Percentiles rank a stretch among this genome's conserved stretches.
phyloP scores from a whole-genome alignment of 2,329 filamentous ascomycete species.

The Anisogramma anomala region DNA sequence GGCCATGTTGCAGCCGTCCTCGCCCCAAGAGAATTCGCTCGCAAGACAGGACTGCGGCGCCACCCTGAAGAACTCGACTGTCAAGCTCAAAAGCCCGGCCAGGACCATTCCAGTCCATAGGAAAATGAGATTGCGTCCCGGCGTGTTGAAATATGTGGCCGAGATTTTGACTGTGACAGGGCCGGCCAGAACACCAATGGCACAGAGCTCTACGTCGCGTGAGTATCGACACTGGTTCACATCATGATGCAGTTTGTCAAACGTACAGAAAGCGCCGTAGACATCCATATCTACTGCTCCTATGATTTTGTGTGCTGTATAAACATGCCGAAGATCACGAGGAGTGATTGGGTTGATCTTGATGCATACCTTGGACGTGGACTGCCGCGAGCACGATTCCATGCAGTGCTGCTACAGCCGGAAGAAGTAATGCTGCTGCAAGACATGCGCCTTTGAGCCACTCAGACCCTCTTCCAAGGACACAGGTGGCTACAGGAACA shows the following conservation, averaged over 20 bases:
- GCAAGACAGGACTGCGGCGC: slow-evolving; percentile 30
- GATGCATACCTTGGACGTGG: slow-evolving; percentile 43
- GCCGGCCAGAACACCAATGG: slow-evolving; percentile 53
- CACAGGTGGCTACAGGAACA: slow-evolving; percentile 49
- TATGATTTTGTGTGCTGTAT: slow-evolving; percentile 18
- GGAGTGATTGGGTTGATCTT: neutral
- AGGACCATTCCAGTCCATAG: slow-evolving; percentile 52
- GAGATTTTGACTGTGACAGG: slow-evolving; percentile 51
- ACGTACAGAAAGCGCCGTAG: slow-evolving; percentile 47
- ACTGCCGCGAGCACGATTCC: slow-evolving; percentile 48
- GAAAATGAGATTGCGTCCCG: slow-evolving; percentile 55
- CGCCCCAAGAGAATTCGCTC: slow-evolving; percentile 32
- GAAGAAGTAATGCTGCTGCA: slow-evolving; percentile 50
- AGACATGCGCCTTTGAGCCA: slow-evolving; percentile 54
- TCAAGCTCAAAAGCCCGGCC: slow-evolving; percentile 47
- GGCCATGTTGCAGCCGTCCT: slow-evolving; percentile 32
- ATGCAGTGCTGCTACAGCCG: slow-evolving; percentile 53
- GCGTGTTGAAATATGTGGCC: slow-evolving; percentile 51
- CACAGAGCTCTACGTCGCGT: slow-evolving; percentile 36
- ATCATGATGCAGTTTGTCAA: neutral
- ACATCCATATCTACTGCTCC: slow-evolving; percentile 57
- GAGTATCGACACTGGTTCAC: neutral
- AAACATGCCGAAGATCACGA: neutral
- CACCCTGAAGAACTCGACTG: slow-evolving; percentile 52
- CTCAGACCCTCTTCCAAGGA: slow-evolving; percentile 48